phyloP scores from a whole-genome alignment of 192 early-diverging fungal genomes.

The Coemansia sp. region DNA sequence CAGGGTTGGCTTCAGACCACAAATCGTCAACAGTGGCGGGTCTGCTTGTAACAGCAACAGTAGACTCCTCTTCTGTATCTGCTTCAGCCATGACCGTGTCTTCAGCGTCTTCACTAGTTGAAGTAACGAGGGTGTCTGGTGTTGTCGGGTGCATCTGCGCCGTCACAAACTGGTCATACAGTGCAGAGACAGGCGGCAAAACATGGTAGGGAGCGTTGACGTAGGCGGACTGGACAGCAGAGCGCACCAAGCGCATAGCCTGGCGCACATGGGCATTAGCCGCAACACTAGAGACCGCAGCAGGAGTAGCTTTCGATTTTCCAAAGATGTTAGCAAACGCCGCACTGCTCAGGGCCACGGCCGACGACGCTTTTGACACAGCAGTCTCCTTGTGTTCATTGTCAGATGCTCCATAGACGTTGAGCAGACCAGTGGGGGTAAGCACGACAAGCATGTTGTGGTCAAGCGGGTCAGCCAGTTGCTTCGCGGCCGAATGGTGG shows the following conservation, averaged over 20 bases:
- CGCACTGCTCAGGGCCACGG: slow-evolving; percentile 26
- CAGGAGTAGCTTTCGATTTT: background rate
- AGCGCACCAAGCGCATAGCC: slow-evolving; percentile 53
- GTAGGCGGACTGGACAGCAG: slow-evolving; percentile 50
- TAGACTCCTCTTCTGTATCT: background rate
- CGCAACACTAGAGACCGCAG: background rate
- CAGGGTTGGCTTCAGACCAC: background rate
- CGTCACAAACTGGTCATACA: slow-evolving; percentile 58
- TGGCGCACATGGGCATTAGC: slow-evolving; percentile 19
- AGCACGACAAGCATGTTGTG: slow-evolving; percentile 40
- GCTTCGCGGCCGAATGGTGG: slow-evolving; percentile 13
- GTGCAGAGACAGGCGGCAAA: slow-evolving; percentile 55
- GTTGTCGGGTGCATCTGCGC: slow-evolving; percentile 21
- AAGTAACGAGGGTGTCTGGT: background rate
- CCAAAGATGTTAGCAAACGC: slow-evolving; percentile 46
- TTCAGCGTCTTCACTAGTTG: background rate
- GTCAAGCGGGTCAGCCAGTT: slow-evolving; percentile 26
- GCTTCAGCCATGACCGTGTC: background rate
- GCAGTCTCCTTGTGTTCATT: background rate
- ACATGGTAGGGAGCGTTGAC: slow-evolving; percentile 59
- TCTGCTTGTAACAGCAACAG: background rate
- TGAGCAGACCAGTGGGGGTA: slow-evolving; percentile 35
- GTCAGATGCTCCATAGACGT: slow-evolving; percentile 28
- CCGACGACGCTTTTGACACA: slow-evolving; percentile 7
- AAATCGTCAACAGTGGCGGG: background rate